Conservation (phyloP, 2,329 filamentous ascomycete species). For the Colletotrichum tabaci region DNA sequence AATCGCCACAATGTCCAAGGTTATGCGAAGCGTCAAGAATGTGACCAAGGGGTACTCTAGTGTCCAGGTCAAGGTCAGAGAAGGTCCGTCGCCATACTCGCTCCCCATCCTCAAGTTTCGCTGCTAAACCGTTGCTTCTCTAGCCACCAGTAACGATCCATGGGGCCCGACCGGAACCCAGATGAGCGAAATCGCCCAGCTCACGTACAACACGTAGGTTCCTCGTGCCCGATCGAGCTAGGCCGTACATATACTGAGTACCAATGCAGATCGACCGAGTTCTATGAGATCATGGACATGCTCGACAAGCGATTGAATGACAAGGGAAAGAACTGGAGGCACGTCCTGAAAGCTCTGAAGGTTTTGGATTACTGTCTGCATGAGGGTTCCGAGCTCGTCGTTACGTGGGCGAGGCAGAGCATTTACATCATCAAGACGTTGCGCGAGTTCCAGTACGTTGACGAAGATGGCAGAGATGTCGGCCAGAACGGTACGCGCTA, state of each 20-base stretch:
- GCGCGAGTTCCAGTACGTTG: constrained; percentile 95
- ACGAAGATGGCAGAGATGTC: constrained; percentile 95
- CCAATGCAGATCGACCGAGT: constrained; percentile 84
- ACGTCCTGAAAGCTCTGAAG: constrained; percentile 97
- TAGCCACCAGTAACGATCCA: constrained; percentile 98
- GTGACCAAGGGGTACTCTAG: constrained; percentile 98
- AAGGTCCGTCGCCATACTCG: constrained; percentile 74
- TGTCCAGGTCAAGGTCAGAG: constrained; percentile 97
- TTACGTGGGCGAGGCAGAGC: constrained; percentile 98
- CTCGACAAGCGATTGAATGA: constrained; percentile 98
- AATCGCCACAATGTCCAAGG: constrained; percentile 84
- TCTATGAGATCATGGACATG: constrained; percentile 99
- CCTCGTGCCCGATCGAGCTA: constrained; percentile 8
- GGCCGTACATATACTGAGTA: constrained; percentile 18
- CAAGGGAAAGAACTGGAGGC: constrained; percentile 99
- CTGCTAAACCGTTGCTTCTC: constrained; percentile 49
- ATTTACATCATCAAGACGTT: constrained; percentile 99
- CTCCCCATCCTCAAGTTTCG: background rate
- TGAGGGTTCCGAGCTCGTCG: constrained; percentile 95
- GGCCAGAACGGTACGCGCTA: constrained; percentile 87
- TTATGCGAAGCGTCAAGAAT: constrained; percentile 98
- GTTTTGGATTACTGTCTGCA: constrained; percentile 98
- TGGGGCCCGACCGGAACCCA: constrained; percentile 98
- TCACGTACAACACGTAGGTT: constrained; percentile 96
- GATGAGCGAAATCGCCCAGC: constrained; percentile 98